A percentile compares a stretch with the other conserved stretches of the same genome.
These are phyloP conservation scores for Mimosa pudica DNA, from an alignment of 306 rosid species.

Conservation along the genomic window DNA sequence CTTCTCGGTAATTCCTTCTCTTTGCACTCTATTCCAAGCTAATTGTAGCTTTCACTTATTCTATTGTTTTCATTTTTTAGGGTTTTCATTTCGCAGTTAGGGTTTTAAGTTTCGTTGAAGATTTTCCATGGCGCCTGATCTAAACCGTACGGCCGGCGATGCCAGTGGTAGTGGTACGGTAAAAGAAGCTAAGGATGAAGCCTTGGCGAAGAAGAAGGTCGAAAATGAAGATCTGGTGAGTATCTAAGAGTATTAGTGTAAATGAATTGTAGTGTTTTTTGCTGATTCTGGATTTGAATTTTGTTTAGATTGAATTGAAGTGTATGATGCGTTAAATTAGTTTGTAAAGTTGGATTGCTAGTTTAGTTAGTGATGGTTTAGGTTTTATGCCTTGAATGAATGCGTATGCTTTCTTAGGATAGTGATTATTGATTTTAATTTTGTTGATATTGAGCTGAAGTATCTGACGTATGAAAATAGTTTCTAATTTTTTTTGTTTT, in stretches of 20 bases:
- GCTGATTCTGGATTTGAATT: conserved; percentile 1
- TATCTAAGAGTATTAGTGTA: not conserved
- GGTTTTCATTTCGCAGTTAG: conserved; percentile 32
- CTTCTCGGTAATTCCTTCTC: not conserved
- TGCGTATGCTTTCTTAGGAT: too few species aligned
- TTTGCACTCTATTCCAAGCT: not conserved
- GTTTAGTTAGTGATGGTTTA: too few species aligned
- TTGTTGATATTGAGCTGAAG: too few species aligned
- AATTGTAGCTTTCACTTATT: not conserved
- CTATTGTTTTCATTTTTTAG: not conserved
- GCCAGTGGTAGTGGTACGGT: conserved; percentile 57
- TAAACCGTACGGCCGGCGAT: conserved; percentile 57
- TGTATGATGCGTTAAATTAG: not conserved
- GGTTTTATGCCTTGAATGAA: too few species aligned
- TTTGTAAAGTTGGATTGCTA: too few species aligned
- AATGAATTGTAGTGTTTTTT: conserved; percentile 1
- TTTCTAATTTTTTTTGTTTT: too few species aligned
- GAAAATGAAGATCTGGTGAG: conserved; percentile 92
- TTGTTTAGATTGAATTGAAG: not conserved
- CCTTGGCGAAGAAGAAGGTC: conserved; percentile 77
- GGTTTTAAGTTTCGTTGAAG: conserved; percentile 34
- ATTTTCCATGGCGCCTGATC: conserved; percentile 73
- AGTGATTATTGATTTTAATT: too few species aligned
- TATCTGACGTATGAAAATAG: too few species aligned
- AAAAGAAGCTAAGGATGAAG: conserved; percentile 68